A percentile compares a stretch with the other conserved stretches of the same genome.
These are phyloP conservation scores for Penicillium janthinellum DNA, from an alignment of 2,329 filamentous ascomycete species.

Conservation along the genomic window DNA sequence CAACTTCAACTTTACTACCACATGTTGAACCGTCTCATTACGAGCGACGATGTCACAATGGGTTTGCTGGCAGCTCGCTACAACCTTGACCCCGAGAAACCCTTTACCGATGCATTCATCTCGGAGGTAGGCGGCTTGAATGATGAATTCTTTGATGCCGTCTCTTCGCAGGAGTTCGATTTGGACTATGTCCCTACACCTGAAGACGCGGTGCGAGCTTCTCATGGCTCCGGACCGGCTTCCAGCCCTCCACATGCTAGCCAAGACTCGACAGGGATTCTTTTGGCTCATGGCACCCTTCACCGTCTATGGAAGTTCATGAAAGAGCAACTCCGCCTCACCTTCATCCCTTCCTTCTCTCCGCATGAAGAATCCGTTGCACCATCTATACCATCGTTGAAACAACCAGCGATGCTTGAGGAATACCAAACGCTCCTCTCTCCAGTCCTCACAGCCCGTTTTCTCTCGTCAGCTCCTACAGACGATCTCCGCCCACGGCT, in stretches of 20 bases:
- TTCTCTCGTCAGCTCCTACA: conserved; percentile 41
- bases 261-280: conserved; percentile 53
- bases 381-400: conserved; percentile 35
- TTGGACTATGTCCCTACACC: conserved; percentile 27
- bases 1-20: conserved; percentile 90
- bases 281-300: conserved; percentile 62
- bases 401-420: conserved; percentile 38
- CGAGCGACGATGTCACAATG: conserved; percentile 70
- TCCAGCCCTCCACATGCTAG: conserved; percentile 31
- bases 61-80: conserved; percentile 71
- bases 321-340: conserved; percentile 60
- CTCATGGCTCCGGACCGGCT: conserved; percentile 10
- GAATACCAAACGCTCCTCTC: conserved; percentile 45
- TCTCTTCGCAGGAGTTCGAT: conserved; percentile 36
- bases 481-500: conserved; percentile 28
- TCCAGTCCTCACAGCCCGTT: conserved; percentile 48
- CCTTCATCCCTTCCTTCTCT: conserved; percentile 43
- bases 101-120: conserved; percentile 79
- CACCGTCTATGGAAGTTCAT: conserved; percentile 63
- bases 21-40: conserved; percentile 72
- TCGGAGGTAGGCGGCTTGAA: conserved; percentile 71
- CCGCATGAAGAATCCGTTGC: conserved; percentile 22
- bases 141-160: conserved; percentile 62
- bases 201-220: conserved; percentile 24
- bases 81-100: conserved; percentile 61